A percentile compares a stretch with the other conserved stretches of the same genome.
Conservation (phyloP, 192 early-diverging fungal genomes). For the Coemansia umbellata region DNA sequence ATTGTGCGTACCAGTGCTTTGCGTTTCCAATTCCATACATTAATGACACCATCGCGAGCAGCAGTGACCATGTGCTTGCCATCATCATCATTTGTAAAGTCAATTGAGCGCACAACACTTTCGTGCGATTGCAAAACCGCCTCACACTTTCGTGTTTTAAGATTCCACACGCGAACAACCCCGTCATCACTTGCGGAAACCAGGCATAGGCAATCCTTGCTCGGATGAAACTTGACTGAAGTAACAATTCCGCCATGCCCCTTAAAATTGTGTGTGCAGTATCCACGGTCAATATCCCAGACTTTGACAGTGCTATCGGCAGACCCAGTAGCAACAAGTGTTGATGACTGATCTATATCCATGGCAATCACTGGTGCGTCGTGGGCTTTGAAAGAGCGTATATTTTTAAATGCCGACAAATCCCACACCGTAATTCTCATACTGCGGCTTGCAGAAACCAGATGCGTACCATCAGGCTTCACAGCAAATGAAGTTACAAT, state of each 20-base stretch:
- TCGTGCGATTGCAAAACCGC: conserved; percentile 80
- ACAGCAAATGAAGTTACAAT: conserved; percentile 84
- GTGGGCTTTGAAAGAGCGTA: conserved; percentile 63
- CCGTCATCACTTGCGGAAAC: conserved; percentile 91
- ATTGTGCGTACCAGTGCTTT: conserved; percentile 70
- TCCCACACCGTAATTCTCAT: conserved; percentile 79
- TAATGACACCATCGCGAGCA: conserved; percentile 88
- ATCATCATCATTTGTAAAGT: conserved; percentile 59
- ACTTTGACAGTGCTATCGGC: conserved; percentile 93
- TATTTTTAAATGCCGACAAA: conserved; percentile 64
- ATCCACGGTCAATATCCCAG: conserved; percentile 92
- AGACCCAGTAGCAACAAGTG: conserved; percentile 92
- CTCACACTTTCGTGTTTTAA: conserved; percentile 68
- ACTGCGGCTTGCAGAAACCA: conserved; percentile 81
- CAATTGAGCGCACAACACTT: conserved; percentile 87
- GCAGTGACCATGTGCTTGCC: conserved; percentile 73
- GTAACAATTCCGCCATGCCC: conserved; percentile 89
- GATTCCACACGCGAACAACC: conserved; percentile 86
- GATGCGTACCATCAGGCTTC: conserved; percentile 68
- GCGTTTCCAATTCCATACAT: conserved; percentile 76
- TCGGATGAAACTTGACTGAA: conserved; percentile 77
- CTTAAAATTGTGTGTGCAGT: conserved; percentile 92
- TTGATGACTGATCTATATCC: conserved; percentile 85
- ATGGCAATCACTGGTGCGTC: conserved; percentile 91
- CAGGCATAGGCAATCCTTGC: conserved; percentile 57